These are phyloP conservation scores for Ganoderma boninense DNA, from an alignment of 1,284 basidiomycete species.

Conservation along the genomic window DNA sequence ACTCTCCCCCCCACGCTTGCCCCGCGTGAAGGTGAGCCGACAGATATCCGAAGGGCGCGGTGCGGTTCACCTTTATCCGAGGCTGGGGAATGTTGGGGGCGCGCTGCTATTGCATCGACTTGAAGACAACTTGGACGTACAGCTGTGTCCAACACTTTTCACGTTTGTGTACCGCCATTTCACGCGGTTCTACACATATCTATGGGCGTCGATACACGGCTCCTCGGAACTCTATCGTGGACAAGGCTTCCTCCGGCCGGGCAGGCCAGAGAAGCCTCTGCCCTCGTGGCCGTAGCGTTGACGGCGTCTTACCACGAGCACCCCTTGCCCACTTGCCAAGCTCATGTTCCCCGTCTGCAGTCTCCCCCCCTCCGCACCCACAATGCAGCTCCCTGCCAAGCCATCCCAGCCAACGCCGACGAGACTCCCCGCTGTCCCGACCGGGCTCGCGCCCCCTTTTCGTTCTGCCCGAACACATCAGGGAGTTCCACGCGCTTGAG, in stretches of 20 bases:
- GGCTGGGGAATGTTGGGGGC: too few species aligned
- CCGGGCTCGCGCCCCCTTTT: not conserved
- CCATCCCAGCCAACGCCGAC: not conserved
- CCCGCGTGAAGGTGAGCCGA: too few species aligned
- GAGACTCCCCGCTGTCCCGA: not conserved
- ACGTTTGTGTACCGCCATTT: too few species aligned
- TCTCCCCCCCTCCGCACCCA: not conserved
- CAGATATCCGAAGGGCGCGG: too few species aligned
- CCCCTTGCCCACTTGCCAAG: too few species aligned
- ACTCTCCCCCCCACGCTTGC: too few species aligned
- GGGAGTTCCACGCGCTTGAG: not conserved
- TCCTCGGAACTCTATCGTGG: not conserved
- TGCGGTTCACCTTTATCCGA: too few species aligned
- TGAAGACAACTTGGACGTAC: too few species aligned
- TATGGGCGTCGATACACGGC: too few species aligned
- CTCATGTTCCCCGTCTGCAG: not conserved
- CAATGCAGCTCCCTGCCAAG: not conserved
- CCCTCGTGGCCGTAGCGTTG: not conserved
- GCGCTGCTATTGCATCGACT: too few species aligned
- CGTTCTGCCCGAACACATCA: conserved; percentile 5
- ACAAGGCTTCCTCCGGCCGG: not conserved
- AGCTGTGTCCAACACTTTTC: too few species aligned
- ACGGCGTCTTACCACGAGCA: not conserved
- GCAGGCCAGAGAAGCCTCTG: not conserved
- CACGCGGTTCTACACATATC: too few species aligned